Evolutionary conservation across 176 grass and related monocot genomes (phyloP).

Genomic region (Hordeum marinum): DNA sequence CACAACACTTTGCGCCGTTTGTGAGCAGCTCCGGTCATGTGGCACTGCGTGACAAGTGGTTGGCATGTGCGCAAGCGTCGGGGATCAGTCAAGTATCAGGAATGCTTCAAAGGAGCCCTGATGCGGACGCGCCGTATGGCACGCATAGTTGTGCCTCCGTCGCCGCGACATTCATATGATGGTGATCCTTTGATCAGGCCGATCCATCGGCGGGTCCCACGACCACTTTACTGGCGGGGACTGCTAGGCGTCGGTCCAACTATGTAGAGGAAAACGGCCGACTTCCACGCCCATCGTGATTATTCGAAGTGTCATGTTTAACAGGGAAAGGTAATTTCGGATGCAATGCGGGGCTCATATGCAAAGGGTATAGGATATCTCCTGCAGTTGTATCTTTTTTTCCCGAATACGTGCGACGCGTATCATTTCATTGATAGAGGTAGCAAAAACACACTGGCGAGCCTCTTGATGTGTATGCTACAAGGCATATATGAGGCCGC

Average conservation of each 20-base stretch:
- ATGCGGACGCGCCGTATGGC: not conserved
- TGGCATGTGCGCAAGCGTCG: not conserved
- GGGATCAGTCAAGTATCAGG: not conserved
- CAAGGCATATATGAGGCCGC: no score
- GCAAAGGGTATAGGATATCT: no score
- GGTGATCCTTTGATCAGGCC: not conserved
- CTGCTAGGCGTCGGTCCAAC: not conserved
- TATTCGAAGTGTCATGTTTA: no score
- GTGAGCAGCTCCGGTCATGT: not conserved
- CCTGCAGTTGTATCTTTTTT: no score
- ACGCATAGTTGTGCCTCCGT: not conserved
- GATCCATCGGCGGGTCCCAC: not conserved
- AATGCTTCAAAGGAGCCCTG: not conserved
- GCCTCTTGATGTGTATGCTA: no score
- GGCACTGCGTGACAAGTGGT: not conserved
- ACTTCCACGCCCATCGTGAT: no score
- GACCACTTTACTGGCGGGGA: not conserved
- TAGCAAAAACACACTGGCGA: no score
- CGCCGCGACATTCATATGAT: not conserved
- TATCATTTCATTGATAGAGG: no score
- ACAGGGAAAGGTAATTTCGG: no score
- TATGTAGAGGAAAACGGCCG: no score
- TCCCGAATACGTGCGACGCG: no score
- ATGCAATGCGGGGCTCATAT: no score
- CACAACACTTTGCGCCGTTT: not conserved